Base-by-base conservation (phyloP, 495 filamentous ascomycete genomes). In the Penicillium tannophilum region DNA sequence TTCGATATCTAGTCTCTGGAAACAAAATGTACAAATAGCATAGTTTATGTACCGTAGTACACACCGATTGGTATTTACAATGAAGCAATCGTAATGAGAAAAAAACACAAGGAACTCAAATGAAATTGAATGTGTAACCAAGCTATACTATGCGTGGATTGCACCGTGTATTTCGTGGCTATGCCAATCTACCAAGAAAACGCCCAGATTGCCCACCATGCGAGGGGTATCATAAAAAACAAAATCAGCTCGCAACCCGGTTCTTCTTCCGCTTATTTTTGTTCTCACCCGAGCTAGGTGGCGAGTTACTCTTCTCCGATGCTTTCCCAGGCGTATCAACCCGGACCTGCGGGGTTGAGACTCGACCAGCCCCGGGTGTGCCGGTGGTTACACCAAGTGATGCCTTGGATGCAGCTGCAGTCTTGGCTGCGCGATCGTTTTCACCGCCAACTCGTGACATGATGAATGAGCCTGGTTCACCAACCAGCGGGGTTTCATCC, bases 401-500 rank as follows among this genome's bases (percentile, higher is more conserved):
- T 16, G 51, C 47, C 41, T 68, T 63, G 41, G 62, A 24, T 8
- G 60, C 54, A 44, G 56, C 46, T 50, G 60, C 26, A 55, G 59
- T 52, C 16, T 63, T 54, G 19, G 51, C 42, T 17, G 63, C 55
- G 11, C 57, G 60, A 47, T 65, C 61, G 14, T 60, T 60, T 14
- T 65, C 59, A 28, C 77, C 74, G 4, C 68, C 73, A 4, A 66
- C 54, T 43, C 75, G 86, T 11, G 84, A 85, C 50, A 95, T 79
- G 54, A 89, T 87, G 73, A 96, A 96, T n/a, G 86, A 84, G 20
- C 93, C 92, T 0, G 93, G 93, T 63, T 90, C 87, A 46, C 93
- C 93, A 2, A 88, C 85, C 48, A 96, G 83, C 3, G 92, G 91
- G 62, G 88, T 94, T 69, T 96, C 92, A 72, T 98, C 92, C 85